Evolutionary conservation across 257 asterid genomes (phyloP).

Genomic region (Solanum chilense): DNA sequence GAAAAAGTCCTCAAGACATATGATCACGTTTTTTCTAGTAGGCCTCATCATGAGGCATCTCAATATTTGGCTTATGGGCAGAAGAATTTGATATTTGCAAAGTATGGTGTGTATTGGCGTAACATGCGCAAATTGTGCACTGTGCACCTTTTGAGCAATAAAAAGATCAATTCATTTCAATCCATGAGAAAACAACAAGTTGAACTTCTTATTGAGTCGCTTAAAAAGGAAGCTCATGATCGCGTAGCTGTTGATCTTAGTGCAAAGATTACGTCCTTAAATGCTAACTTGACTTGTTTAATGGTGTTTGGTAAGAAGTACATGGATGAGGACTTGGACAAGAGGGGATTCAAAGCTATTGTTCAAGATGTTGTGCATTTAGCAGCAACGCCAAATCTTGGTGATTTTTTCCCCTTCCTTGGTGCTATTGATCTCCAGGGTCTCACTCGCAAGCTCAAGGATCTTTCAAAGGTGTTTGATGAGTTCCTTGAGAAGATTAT

Average conservation of each 20-base stretch:
- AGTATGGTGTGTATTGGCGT: background rate
- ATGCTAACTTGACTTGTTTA: background rate
- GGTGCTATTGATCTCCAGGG: background rate
- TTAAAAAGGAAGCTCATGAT: background rate
- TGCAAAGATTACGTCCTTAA: background rate
- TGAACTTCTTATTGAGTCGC: background rate
- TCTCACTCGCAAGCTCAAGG: background rate
- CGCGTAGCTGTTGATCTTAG: background rate
- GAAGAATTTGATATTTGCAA: background rate
- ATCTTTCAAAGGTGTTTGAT: background rate
- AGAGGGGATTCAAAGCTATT: background rate
- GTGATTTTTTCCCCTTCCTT: background rate
- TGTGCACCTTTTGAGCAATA: background rate
- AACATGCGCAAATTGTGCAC: background rate
- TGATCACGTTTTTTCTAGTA: background rate
- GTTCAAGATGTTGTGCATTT: background rate
- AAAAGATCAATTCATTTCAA: background rate
- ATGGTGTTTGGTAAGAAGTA: background rate
- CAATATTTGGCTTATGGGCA: background rate
- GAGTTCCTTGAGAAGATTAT: background rate
- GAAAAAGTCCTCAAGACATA: background rate
- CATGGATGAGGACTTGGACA: background rate
- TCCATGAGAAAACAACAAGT: background rate
- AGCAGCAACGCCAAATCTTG: background rate
- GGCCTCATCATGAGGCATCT: background rate